These are phyloP conservation scores for Pseudocercospora pini-densiflorae DNA, from an alignment of 2,329 filamentous ascomycete genomes.

Conservation along the genomic window DNA sequence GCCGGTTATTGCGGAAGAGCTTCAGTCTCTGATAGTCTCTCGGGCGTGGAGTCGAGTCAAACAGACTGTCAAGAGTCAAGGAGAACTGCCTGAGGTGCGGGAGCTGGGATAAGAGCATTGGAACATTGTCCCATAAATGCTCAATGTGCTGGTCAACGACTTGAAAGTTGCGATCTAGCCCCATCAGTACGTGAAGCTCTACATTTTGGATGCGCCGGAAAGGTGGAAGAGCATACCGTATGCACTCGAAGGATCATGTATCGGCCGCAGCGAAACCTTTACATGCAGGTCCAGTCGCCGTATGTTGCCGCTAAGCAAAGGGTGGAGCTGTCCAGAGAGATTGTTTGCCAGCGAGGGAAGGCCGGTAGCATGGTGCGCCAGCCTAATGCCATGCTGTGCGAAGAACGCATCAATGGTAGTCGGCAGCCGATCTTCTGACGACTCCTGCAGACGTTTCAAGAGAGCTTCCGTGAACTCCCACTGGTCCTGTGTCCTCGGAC, in stretches of 20 bases:
- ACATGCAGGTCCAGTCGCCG: slow-evolving; percentile 15
- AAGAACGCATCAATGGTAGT: slow-evolving; percentile 17
- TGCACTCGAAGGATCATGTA: slow-evolving; percentile 1
- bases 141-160: slow-evolving; percentile 14
- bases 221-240: neutral
- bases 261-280: slow-evolving; percentile 14
- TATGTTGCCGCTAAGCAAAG: slow-evolving; percentile 13
- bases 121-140: neutral
- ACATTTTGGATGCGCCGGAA: neutral
- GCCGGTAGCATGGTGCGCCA: slow-evolving; percentile 12
- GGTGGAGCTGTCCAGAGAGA: slow-evolving; percentile 14
- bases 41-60: slow-evolving; percentile 18
- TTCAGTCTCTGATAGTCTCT: slow-evolving; percentile 14
- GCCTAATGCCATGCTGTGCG: slow-evolving; percentile 9
- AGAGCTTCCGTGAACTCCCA: slow-evolving; percentile 17
- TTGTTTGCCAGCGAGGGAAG: slow-evolving; percentile 9
- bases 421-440: slow-evolving; percentile 13
- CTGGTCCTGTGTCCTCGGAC: slow-evolving; percentile 9
- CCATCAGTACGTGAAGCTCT: neutral
- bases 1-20: neutral
- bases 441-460: slow-evolving; percentile 16
- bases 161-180: slow-evolving; percentile 10
- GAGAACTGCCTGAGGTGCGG: slow-evolving; percentile 10
- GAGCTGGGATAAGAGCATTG: slow-evolving; percentile 6
- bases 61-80: slow-evolving; percentile 16